phyloP scores from a whole-genome alignment of 768 basidiomycete species.

The Pholiota molesta region DNA sequence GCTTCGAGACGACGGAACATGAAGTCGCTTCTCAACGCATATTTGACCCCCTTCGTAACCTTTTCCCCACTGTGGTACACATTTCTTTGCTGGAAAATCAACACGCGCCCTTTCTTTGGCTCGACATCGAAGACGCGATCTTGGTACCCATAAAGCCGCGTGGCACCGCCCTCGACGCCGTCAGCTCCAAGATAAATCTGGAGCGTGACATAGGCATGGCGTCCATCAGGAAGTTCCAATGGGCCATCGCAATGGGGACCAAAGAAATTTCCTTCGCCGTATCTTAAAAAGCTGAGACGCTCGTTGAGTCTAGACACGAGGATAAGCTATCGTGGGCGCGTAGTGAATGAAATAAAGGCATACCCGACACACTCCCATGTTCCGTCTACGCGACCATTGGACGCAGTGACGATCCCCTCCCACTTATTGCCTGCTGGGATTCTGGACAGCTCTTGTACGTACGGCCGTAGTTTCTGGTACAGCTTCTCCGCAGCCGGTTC shows the following conservation, averaged over 20 bases:
- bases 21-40: constrained; percentile 43
- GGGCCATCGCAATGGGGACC: constrained; percentile 41
- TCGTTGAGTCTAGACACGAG: constrained; percentile 38
- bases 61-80: constrained; percentile 47
- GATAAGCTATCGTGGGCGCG: neutral
- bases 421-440: constrained; percentile 35
- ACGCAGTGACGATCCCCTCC: constrained; percentile 31
- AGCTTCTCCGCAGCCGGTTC: constrained; percentile 34
- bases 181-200: constrained; percentile 49
- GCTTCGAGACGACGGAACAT: constrained; percentile 29
- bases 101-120: constrained; percentile 43
- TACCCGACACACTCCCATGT: constrained; percentile 42
- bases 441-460: constrained; percentile 39
- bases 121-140: constrained; percentile 40
- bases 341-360: constrained; percentile 10
- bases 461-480: constrained; percentile 38
- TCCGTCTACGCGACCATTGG: constrained; percentile 25
- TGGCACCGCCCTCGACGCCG: constrained; percentile 41
- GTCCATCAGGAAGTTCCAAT: constrained; percentile 37
- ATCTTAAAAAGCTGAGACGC: constrained; percentile 46
- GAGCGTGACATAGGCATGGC: constrained; percentile 42
- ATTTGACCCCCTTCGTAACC: constrained; percentile 41
- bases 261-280: constrained; percentile 47
- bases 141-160: constrained; percentile 36
- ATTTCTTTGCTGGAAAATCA: constrained; percentile 47